These are phyloP conservation scores for Tylopilus subfusipes DNA, from an alignment of 768 basidiomycete species.

Conservation along the genomic window DNA sequence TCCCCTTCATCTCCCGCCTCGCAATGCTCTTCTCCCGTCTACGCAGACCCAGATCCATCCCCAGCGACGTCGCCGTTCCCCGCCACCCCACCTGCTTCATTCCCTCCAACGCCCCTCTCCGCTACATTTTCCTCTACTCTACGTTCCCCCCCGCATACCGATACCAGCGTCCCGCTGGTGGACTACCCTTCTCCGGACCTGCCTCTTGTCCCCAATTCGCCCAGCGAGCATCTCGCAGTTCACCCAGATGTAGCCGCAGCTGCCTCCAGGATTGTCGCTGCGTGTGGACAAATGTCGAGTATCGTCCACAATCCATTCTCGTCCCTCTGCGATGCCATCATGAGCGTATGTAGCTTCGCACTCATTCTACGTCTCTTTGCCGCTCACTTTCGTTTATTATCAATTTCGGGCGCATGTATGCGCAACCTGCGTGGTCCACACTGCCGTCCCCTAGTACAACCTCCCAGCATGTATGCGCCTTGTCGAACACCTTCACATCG, in stretches of 20 bases:
- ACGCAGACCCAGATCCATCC: slow-evolving; percentile 31
- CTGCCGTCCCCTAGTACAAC: slow-evolving; percentile 49
- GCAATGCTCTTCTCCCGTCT: slow-evolving; percentile 16
- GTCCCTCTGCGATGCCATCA: slow-evolving; percentile 67
- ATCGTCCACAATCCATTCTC: slow-evolving; percentile 68
- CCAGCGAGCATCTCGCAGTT: slow-evolving; percentile 52
- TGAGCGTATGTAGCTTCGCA: slow-evolving; percentile 49
- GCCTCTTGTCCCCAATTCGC: slow-evolving; percentile 44
- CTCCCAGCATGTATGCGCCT: slow-evolving; percentile 72
- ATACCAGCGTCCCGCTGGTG: neutral
- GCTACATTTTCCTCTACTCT: slow-evolving; percentile 19
- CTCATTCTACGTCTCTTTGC: neutral
- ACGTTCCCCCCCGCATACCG: slow-evolving; percentile 3
- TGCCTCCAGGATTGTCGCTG: slow-evolving; percentile 62
- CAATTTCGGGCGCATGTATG: slow-evolving; percentile 14
- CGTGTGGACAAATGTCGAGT: slow-evolving; percentile 62
- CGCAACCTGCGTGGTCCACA: neutral
- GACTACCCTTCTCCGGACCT: slow-evolving; percentile 60
- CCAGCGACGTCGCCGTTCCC: slow-evolving; percentile 25
- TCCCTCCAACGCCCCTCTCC: slow-evolving; percentile 31
- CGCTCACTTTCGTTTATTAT: neutral
- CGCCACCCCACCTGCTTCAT: slow-evolving; percentile 25
- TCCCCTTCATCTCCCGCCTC: slow-evolving; percentile 15
- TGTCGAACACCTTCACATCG: slow-evolving; percentile 66
- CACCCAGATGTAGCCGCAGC: slow-evolving; percentile 60